Evolutionary conservation across 169 alveolate genomes (phyloP), one percentile per base, ranked within the genome.

Genomic region (Plasmodium gaboni): DNA sequence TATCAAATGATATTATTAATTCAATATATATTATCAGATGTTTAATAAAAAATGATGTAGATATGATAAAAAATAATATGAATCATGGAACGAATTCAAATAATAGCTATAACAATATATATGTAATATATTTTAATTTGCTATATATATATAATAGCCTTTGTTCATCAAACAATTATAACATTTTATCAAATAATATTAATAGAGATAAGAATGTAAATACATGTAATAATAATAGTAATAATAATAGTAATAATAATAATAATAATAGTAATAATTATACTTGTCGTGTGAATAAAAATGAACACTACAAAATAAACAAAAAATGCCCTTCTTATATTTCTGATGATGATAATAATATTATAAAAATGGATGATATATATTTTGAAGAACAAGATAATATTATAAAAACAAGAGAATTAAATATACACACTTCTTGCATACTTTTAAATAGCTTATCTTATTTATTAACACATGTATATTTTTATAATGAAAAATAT

Each of bases 21-120:
- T 46, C 64, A 7, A 71, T 85, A n/a, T 85, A 85, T 22, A 85
- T 85, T 7, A 51, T 85, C 9, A 85, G 92, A 19, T 32, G 87
- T 12, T 15, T 85, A 13, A 85, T 85, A 32, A 85, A 85, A 42
- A 85, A 57, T 6, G 83, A 85, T 55, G 17, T 32, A 13, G 9
- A 38, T 38, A 6, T 38, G 9, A 38, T 38, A 38, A 38, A 38
- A 38, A 38, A 38, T 38, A 38, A 38, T 38, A 38, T 5, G 0
- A 38, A 38, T 38, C 10, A 38, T 38, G 46, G 46, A 38, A 6
- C 0, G 8, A 0, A 38, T 38, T 38, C 46, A 38, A 38, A 38
- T 51, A n/a, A 57, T 32, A 59, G 71, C 24, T 57, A 46, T 19
- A 73, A 8, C 26, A 67, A 38, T 50, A 50, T 9, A 6, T 59